Conservation (phyloP, 2,329 filamentous ascomycete genomes). For the Penicillium capsulatum region DNA sequence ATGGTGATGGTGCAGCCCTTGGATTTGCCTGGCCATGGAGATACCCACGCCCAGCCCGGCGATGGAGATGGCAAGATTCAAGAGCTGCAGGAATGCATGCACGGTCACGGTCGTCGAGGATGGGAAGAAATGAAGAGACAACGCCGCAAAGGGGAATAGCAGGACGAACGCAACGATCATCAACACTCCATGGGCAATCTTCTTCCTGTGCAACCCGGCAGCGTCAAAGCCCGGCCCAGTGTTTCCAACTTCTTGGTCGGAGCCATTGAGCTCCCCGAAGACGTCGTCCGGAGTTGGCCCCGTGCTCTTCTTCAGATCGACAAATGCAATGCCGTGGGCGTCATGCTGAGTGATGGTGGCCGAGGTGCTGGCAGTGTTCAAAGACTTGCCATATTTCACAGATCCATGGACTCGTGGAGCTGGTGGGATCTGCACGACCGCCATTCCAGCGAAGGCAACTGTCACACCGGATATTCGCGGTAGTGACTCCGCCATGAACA, state of each 20-base stretch:
- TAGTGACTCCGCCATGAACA: constrained; percentile 50
- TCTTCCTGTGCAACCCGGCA: constrained; percentile 14
- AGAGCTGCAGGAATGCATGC: constrained; percentile 46
- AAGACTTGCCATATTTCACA: constrained; percentile 24
- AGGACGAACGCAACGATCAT: constrained; percentile 41
- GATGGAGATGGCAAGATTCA: constrained; percentile 48
- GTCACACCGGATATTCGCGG: constrained; percentile 53
- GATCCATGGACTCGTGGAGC: constrained; percentile 26
- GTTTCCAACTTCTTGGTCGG: constrained; percentile 3
- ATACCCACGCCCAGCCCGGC: constrained; percentile 51
- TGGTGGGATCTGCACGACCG: constrained; percentile 14
- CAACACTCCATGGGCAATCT: constrained; percentile 33
- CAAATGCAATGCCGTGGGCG: constrained; percentile 13
- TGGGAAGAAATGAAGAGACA: constrained; percentile 33
- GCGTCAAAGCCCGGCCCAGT: constrained; percentile 3
- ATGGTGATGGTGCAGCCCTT: constrained; percentile 43
- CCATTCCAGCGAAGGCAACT: constrained; percentile 24
- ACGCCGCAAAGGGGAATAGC: constrained; percentile 33
- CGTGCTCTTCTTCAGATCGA: constrained; percentile 23
- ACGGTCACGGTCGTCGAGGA: constrained; percentile 43
- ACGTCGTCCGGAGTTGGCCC: constrained; percentile 18
- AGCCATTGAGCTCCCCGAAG: constrained; percentile 16
- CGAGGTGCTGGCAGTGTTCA: constrained; percentile 19
- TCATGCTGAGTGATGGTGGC: constrained; percentile 24
- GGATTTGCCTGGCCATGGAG: constrained; percentile 42